Evolutionary conservation across 768 basidiomycete genomes (phyloP), one percentile per base, ranked within the genome.

Genomic region (Phaeotremella skinneri): DNA sequence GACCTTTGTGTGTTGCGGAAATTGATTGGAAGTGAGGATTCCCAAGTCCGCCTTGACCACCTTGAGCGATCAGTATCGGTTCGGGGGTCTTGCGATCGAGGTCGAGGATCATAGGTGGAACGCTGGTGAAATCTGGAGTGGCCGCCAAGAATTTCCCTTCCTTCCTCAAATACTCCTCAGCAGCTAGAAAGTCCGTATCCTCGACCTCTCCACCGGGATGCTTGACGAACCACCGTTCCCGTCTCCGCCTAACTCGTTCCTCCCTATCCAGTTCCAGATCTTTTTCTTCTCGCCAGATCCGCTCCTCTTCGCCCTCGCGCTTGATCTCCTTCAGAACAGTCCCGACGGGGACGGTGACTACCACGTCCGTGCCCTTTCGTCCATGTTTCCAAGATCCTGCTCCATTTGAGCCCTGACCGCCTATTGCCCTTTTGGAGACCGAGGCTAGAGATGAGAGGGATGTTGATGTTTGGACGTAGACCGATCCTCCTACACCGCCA

Each of bases 361-460:
- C 79, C 3, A 84, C 80, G 1, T 92, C 90, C 1, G 82, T 73
- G 0, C 86, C 90, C 55, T 82, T 82, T 63, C 82, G 83, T 2
- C 94, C 94, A 69, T 90, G 89, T 72, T 85, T 85, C 88, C 89
- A 93, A 0, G 87, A 85, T 0, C 94, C 94, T 59, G 85, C 83
- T 16, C 94, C 94, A 58, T 87, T 79, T 0, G 76, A 79, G 4
- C 91, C 94, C 14, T 83, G 77, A 2, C 82, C 81, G 0, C 84
- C 94, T 7, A 83, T 82, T 30, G 90, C 79, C 37, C 86, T 85
- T 56, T 84, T 84, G 0, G 85, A 80, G 0, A 97, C 81, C 0
- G 85, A 82, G 3, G 87, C 82, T 21, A 98, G 85, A 0, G 88
- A 88, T 0, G 89, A 89, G 20, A 97, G 79, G 32, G 85, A 81